Conservation (phyloP, 441 rosid species). For the Capsella rubella region DNA sequence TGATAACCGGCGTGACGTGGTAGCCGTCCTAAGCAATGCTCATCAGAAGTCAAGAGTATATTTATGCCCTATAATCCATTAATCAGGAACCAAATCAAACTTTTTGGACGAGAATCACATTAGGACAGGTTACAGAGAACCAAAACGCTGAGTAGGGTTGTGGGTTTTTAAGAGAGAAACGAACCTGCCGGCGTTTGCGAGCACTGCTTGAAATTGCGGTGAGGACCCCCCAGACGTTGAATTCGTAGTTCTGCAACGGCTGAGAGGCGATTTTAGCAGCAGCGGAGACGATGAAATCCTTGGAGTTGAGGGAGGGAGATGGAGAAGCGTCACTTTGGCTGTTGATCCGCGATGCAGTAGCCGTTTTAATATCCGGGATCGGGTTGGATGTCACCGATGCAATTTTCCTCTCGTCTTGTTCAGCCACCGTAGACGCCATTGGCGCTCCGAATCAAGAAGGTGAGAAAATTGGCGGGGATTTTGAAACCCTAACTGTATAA, state of each 20-base stretch:
- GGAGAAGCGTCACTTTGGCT: conserved; percentile 46
- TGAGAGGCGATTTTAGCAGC: conserved; percentile 75
- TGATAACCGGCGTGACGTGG: conserved; percentile 66
- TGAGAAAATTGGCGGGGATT: conserved; percentile 59
- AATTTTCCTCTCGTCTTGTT: conserved; percentile 47
- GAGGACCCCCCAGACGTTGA: conserved; percentile 90
- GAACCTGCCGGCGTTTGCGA: conserved; percentile 83
- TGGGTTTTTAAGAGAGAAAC: conserved; percentile 34
- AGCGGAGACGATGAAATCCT: conserved; percentile 59
- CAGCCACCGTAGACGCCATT: conserved; percentile 53
- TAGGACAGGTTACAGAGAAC: neutral
- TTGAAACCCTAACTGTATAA: conserved; percentile 49
- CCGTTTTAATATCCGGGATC: conserved; percentile 37
- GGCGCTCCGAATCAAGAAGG: neutral
- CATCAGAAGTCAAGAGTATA: conserved; percentile 72
- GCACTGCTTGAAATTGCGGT: conserved; percentile 85
- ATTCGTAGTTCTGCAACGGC: conserved; percentile 71
- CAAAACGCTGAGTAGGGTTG: neutral
- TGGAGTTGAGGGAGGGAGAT: conserved; percentile 51
- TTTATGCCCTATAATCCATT: conserved; percentile 66
- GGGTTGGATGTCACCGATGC: conserved; percentile 44
- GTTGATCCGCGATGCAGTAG: conserved; percentile 44
- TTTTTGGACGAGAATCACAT: neutral
- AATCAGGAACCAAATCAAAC: conserved; percentile 6
- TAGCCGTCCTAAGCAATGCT: conserved; percentile 77